Conservation (phyloP, 148 eudicot species). For the Euryodendron excelsum region DNA sequence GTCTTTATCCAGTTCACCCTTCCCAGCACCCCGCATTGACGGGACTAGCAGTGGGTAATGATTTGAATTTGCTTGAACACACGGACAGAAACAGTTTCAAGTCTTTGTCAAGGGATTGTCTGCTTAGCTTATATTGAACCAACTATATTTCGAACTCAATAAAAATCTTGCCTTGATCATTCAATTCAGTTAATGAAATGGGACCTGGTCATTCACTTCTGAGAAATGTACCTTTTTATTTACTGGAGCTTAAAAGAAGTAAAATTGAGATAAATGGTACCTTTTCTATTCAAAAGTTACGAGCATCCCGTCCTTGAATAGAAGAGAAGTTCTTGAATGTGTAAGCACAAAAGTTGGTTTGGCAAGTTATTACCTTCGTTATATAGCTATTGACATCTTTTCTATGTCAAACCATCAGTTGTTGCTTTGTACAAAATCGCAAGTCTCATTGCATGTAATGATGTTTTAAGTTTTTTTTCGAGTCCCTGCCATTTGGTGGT, state of each 20-base stretch:
- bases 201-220: background rate
- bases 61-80: constrained; percentile 1
- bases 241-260: background rate
- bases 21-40: no score
- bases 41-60: background rate
- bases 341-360: background rate
- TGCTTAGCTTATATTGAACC: background rate
- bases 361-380: background rate
- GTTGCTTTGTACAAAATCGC: background rate
- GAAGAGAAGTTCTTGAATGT: background rate
- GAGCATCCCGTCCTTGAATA: background rate
- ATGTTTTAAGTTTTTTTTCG: constrained; percentile 16
- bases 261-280: background rate
- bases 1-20: no score
- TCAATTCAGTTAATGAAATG: background rate
- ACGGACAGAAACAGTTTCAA: background rate
- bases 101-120: background rate
- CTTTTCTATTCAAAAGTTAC: no score
- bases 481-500: constrained; percentile 98
- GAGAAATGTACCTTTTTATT: background rate
- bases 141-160: background rate
- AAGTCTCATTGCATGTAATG: background rate
- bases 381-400: background rate
- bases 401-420: no score
- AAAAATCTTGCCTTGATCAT: no score